Conservation (phyloP, 768 basidiomycete genomes). For the Panus rudis region DNA sequence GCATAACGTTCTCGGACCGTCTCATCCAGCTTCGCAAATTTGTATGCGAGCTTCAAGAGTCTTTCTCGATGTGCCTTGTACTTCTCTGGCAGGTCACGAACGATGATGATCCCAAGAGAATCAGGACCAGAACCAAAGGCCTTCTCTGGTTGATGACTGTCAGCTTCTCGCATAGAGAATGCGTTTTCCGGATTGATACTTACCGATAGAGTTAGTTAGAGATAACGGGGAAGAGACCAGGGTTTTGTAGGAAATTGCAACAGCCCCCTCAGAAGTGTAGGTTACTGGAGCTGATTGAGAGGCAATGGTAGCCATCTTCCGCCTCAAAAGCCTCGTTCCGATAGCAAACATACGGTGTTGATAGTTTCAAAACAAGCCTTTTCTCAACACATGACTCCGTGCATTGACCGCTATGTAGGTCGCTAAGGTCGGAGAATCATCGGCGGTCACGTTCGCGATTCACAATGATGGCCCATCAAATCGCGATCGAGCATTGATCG, state of each 20-base stretch:
- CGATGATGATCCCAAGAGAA: constrained; percentile 74
- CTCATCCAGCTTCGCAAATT: constrained; percentile 69
- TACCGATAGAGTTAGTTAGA: constrained; percentile 58
- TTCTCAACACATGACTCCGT: no score
- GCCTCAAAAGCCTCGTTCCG: constrained; percentile 5
- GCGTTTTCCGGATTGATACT: constrained; percentile 10
- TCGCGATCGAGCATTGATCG: no score
- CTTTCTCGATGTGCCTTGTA: constrained; percentile 61
- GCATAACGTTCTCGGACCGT: constrained; percentile 63
- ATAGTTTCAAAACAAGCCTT: no score
- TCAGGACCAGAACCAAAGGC: constrained; percentile 79
- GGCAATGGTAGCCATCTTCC: constrained; percentile 12
- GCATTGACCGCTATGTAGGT: no score
- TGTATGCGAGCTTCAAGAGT: constrained; percentile 67
- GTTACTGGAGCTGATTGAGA: constrained; percentile 17
- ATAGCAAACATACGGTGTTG: no score
- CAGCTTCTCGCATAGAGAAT: background rate
- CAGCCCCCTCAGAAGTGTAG: constrained; percentile 41
- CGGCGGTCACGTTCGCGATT: no score
- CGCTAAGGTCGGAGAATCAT: no score
- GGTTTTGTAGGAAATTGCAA: constrained; percentile 56
- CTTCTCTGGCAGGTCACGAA: constrained; percentile 69
- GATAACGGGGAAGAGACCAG: constrained; percentile 47
- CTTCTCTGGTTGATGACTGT: constrained; percentile 37
- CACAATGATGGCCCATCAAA: no score